Conservation (phyloP, 768 basidiomycete species). For the Collybia nuda region DNA sequence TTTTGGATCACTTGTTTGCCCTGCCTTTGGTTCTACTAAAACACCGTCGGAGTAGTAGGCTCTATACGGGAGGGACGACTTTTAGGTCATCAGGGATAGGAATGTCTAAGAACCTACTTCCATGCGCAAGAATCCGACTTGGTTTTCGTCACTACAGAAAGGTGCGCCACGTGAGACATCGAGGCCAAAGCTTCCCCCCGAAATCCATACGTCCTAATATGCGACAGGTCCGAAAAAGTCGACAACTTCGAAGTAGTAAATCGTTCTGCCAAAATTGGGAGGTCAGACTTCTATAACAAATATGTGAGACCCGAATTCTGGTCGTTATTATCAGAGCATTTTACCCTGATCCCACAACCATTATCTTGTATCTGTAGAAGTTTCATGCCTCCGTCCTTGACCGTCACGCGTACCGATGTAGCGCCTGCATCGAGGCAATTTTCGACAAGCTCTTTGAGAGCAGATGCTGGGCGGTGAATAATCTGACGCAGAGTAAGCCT, state of each 20-base stretch:
- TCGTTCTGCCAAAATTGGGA: slow-evolving; percentile 89
- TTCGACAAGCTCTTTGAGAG: slow-evolving; percentile 94
- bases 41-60: slow-evolving; percentile 80
- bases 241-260: slow-evolving; percentile 95
- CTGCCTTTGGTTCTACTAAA: slow-evolving; percentile 69
- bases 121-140: slow-evolving; percentile 81
- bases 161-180: slow-evolving; percentile 89
- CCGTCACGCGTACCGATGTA: slow-evolving; percentile 80
- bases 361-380: slow-evolving; percentile 96
- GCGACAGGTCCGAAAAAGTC: slow-evolving; percentile 80
- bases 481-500: slow-evolving; percentile 21
- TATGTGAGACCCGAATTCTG: background rate
- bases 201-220: slow-evolving; percentile 92
- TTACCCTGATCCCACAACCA: slow-evolving; percentile 89
- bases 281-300: slow-evolving; percentile 68
- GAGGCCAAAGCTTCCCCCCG: slow-evolving; percentile 96
- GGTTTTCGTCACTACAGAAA: slow-evolving; percentile 90
- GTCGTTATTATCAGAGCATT: slow-evolving; percentile 2
- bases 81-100: slow-evolving; percentile 1
- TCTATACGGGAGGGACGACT: slow-evolving; percentile 38
- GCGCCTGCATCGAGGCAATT: slow-evolving; percentile 94
- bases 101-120: slow-evolving; percentile 62
- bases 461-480: slow-evolving; percentile 77
- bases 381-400: slow-evolving; percentile 96
- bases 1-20: slow-evolving; percentile 73